Evolutionary conservation across 1,284 basidiomycete genomes (phyloP).

Genomic region (Neonothopanus nambi): DNA sequence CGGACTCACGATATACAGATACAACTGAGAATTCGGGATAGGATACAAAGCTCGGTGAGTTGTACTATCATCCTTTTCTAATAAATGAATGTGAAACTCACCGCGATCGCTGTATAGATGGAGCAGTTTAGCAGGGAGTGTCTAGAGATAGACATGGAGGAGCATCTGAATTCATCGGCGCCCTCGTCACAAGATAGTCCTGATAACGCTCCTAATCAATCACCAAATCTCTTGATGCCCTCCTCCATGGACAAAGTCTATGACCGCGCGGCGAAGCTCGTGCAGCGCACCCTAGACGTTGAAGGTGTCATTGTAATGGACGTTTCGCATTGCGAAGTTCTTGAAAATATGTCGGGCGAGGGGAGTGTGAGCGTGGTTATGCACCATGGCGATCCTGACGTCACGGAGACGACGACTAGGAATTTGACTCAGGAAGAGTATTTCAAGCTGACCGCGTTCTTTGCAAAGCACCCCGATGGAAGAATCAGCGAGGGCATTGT

Average conservation of each 20-base stretch:
- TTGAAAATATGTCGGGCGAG: conserved; percentile 72
- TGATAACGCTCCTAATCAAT: background rate
- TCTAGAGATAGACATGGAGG: conserved; percentile 82
- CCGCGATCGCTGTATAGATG: conserved; percentile 54
- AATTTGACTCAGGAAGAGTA: conserved; percentile 71
- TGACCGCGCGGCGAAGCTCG: conserved; percentile 82
- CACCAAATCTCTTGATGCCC: conserved; percentile 29
- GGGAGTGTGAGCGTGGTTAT: conserved; percentile 65
- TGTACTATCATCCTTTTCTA: background rate
- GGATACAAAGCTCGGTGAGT: conserved; percentile 84
- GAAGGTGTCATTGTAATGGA: conserved; percentile 93
- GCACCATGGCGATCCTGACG: conserved; percentile 45
- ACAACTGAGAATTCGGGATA: conserved; percentile 86
- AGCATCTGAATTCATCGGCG: background rate
- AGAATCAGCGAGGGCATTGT: conserved; percentile 84
- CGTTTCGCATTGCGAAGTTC: conserved; percentile 86
- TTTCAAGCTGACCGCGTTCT: conserved; percentile 71
- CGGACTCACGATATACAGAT: conserved; percentile 48
- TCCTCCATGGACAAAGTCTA: conserved; percentile 87
- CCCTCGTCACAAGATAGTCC: background rate
- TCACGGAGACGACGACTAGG: conserved; percentile 43
- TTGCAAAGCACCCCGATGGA: conserved; percentile 78
- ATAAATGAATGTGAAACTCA: conserved; percentile 5
- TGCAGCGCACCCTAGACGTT: conserved; percentile 87
- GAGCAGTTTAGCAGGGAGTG: conserved; percentile 95